phyloP scores from a whole-genome alignment of 2,329 filamentous ascomycete species.

The Beauveria medogensis region DNA sequence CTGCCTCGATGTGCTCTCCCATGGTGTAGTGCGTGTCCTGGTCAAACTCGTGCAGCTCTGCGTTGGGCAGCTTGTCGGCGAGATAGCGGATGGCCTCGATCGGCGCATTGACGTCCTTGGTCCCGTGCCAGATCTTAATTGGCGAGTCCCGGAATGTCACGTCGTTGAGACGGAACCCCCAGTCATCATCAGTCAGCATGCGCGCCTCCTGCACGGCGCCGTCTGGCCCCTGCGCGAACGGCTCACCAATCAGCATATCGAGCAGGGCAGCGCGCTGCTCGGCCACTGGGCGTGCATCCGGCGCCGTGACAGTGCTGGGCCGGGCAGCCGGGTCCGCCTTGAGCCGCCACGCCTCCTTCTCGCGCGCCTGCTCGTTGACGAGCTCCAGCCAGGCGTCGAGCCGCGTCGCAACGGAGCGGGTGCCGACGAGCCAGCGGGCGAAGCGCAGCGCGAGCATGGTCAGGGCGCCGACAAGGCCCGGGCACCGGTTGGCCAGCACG shows the following conservation, averaged over 20 bases:
- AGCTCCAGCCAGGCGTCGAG: slow-evolving; percentile 19
- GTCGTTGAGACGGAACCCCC: slow-evolving; percentile 24
- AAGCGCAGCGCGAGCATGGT: slow-evolving; percentile 16
- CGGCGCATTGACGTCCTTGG: slow-evolving; percentile 23
- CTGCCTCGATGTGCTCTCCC: slow-evolving; percentile 17
- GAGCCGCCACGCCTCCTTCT: slow-evolving; percentile 10
- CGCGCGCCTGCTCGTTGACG: slow-evolving; percentile 13
- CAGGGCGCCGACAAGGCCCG: slow-evolving; percentile 15
- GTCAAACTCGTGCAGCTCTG: slow-evolving; percentile 24
- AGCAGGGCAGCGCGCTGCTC: slow-evolving; percentile 21
- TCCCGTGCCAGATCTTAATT: slow-evolving; percentile 27
- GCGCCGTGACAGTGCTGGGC: background rate
- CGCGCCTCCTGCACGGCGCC: slow-evolving; percentile 21
- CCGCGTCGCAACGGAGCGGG: slow-evolving; percentile 12
- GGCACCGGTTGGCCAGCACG: slow-evolving; percentile 18
- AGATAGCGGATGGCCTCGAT: slow-evolving; percentile 28
- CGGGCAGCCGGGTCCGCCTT: background rate
- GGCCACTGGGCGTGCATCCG: slow-evolving; percentile 9
- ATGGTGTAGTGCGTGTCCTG: slow-evolving; percentile 26
- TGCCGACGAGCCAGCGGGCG: slow-evolving; percentile 15
- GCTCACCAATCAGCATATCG: slow-evolving; percentile 22
- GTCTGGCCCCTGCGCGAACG: slow-evolving; percentile 21
- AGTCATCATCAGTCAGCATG: slow-evolving; percentile 21
- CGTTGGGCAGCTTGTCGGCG: slow-evolving; percentile 26
- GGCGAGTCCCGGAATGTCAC: slow-evolving; percentile 16